A percentile compares a stretch with the other conserved stretches of the same genome.
Evolutionary conservation across 2,329 filamentous ascomycete species (phyloP).

Genomic region (Aspergillus brunneoviolaceus): DNA sequence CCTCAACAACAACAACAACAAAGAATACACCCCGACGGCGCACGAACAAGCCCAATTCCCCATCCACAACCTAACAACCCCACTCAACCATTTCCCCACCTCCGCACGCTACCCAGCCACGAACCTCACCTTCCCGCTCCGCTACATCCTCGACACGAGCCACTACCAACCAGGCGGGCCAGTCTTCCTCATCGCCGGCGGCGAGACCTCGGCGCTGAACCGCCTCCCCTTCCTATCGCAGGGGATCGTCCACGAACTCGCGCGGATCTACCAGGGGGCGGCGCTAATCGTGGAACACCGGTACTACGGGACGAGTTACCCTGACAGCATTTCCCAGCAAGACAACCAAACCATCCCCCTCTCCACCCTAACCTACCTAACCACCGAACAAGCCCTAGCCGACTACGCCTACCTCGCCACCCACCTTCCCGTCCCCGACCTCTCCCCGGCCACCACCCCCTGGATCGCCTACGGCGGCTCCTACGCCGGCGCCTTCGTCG

Average conservation of each 20-base stretch:
- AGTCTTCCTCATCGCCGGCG: conserved; percentile 72
- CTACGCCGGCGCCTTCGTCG: conserved; percentile 77
- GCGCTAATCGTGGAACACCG: conserved; percentile 82
- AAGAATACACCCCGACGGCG: not conserved
- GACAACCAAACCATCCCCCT: conserved; percentile 64
- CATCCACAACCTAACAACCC: conserved; percentile 54
- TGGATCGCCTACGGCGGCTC: conserved; percentile 82
- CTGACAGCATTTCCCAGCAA: conserved; percentile 45
- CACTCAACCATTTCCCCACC: conserved; percentile 81
- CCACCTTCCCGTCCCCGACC: conserved; percentile 70
- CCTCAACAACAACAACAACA: not conserved
- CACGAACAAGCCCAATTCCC: conserved; percentile 16
- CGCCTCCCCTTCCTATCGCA: conserved; percentile 70
- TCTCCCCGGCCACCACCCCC: conserved; percentile 65
- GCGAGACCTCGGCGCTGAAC: conserved; percentile 54
- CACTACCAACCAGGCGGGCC: conserved; percentile 77
- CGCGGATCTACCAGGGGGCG: conserved; percentile 69
- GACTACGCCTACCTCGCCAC: conserved; percentile 79
- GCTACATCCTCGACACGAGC: conserved; percentile 80
- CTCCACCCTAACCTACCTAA: conserved; percentile 46
- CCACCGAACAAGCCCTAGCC: conserved; percentile 78
- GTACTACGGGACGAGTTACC: conserved; percentile 79
- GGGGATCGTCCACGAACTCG: conserved; percentile 70
- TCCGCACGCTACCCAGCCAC: conserved; percentile 74
- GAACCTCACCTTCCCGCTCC: conserved; percentile 64